Percentiles rank a stretch among this genome's conserved stretches.
phyloP scores from a whole-genome alignment of 176 grass and related monocot genomes.

The Elymus sibiricus region DNA sequence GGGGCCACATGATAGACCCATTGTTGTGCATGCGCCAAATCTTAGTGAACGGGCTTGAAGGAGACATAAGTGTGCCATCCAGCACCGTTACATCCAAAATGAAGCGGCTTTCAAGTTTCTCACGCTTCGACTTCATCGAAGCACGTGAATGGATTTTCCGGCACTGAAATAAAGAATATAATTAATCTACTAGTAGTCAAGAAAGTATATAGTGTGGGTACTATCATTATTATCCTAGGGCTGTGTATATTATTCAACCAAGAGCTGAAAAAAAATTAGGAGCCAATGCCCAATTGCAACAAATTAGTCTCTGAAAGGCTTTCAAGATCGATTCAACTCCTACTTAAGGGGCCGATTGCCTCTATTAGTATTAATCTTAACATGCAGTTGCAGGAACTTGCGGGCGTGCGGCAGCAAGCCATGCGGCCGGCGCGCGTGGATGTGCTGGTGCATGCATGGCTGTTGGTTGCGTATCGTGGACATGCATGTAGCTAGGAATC shows the following conservation, averaged over 20 bases:
- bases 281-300: not conserved
- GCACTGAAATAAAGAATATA: slow-evolving; percentile 25
- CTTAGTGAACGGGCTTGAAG: slow-evolving; percentile 76
- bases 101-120: slow-evolving; percentile 86
- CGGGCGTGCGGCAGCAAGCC: too few species aligned
- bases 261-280: not conserved
- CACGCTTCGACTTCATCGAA: slow-evolving; percentile 38
- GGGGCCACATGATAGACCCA: slow-evolving; percentile 64
- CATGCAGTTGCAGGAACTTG: too few species aligned
- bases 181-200: not conserved
- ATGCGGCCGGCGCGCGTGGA: too few species aligned
- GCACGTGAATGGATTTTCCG: slow-evolving; percentile 30
- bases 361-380: too few species aligned
- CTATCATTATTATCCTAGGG: not conserved
- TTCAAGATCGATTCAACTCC: not conserved
- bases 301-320: not conserved
- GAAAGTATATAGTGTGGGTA: not conserved
- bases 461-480: too few species aligned
- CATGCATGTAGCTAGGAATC: too few species aligned
- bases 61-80: slow-evolving; percentile 80
- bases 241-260: not conserved
- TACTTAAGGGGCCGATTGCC: not conserved
- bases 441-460: too few species aligned
- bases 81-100: slow-evolving; percentile 80
- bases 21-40: slow-evolving; percentile 98